Evolutionary conservation across 1,284 basidiomycete genomes (phyloP).

Genomic region (Lignosus rhinocerotis): DNA sequence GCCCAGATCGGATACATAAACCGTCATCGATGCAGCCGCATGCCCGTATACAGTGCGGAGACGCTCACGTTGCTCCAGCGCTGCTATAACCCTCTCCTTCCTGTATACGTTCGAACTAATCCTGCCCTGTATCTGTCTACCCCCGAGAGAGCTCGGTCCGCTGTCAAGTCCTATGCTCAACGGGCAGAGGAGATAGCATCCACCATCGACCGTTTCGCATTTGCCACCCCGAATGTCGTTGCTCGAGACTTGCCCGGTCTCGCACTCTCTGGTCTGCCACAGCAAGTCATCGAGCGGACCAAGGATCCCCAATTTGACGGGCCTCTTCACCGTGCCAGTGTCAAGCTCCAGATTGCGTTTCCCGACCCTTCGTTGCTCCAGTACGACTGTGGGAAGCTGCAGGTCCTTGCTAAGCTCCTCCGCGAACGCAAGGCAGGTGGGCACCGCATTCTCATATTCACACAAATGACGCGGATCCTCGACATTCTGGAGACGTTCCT

Average conservation of each 20-base stretch:
- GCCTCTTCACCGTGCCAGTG: constrained; percentile 69
- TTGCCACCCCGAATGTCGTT: constrained; percentile 81
- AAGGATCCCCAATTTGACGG: constrained; percentile 56
- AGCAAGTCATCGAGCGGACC: constrained; percentile 33
- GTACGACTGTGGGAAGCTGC: constrained; percentile 96
- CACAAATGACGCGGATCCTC: constrained; percentile 94
- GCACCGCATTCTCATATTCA: constrained; percentile 93
- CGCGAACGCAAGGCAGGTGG: constrained; percentile 85
- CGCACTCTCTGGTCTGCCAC: constrained; percentile 49
- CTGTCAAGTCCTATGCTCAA: constrained; percentile 65
- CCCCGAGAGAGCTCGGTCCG: constrained; percentile 41
- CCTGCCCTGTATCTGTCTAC: constrained; percentile 44
- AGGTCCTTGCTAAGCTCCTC: constrained; percentile 78
- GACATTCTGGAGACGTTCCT: constrained; percentile 95
- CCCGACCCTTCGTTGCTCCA: constrained; percentile 90
- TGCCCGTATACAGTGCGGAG: constrained; percentile 70
- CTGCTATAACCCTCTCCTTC: constrained; percentile 54
- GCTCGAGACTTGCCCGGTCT: constrained; percentile 74
- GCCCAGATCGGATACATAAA: constrained; percentile 77
- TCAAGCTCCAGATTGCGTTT: constrained; percentile 93
- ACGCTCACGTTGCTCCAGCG: constrained; percentile 48
- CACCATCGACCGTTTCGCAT: constrained; percentile 76
- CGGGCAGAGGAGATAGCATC: constrained; percentile 60
- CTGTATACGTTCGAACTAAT: constrained; percentile 49
- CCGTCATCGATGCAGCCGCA: constrained; percentile 63